Base-by-base conservation (phyloP, 2,329 filamentous ascomycete genomes). In the Xylaria sp. region DNA sequence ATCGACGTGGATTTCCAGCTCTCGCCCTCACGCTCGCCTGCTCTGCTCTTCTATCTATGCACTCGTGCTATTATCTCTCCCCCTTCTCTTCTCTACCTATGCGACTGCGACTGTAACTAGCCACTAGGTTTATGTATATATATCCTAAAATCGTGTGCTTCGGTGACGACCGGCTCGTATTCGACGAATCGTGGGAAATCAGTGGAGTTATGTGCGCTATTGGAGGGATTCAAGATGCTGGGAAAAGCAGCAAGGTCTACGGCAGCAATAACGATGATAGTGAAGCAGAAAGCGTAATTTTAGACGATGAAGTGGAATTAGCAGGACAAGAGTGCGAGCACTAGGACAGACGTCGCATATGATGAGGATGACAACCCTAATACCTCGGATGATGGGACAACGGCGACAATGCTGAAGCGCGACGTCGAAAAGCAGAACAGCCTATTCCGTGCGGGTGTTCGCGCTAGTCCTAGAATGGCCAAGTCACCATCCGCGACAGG, bases 401-500 rank as follows among this genome's bases (percentile, higher is more conserved):
- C 33, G 45, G 62, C 58, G 65, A 67, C 71, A 65, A 70, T 67
- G 59, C 36, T 70, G 72, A 73, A 70, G 73, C 74, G 74, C 74
- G 73, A 75, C 71, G 71, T 75, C 71, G 70, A 74, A 73, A 73
- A 73, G 69, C 67, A 73, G 65, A 66, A 58, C 69, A 68, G 69
- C 69, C 66, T 63, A 65, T 62, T 58, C 54, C 56, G 47, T 64
- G 69, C 53, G 61, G 65, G 47, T 20, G 45, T 45, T 44, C 17
- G 47, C 67, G 42, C 73, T 75, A 75, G 62, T 51, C 73, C 68
- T 5, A 59, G 58, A 69, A 42, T 20, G 66, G 71, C 0, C 53
- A 72, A 69, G 72, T 53, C 33, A 38, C 64, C 61, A 42, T 61
- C 71, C 57, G 69, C 64, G 59, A 61, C 66, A 71, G 67, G 65